These are phyloP conservation scores for Hygrophoropsis aurantiaca DNA, from an alignment of 768 basidiomycete genomes.

Conservation along the genomic window DNA sequence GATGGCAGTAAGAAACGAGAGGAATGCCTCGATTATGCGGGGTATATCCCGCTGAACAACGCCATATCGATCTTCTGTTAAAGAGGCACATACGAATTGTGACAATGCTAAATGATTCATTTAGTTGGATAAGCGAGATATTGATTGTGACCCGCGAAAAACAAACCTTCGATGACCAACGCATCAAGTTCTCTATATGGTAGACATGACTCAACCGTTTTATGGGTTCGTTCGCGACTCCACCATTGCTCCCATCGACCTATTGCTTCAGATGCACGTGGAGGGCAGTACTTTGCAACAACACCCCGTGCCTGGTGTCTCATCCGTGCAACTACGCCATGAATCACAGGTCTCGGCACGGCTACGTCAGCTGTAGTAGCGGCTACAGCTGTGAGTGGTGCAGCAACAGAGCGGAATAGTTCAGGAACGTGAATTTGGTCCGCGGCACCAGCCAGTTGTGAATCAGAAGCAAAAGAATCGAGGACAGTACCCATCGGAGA, in stretches of 20 bases:
- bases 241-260: conserved; percentile 48
- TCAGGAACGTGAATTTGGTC: conserved; percentile 48
- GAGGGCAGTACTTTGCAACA: conserved; percentile 29
- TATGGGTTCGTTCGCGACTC: conserved; percentile 52
- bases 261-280: conserved; percentile 21
- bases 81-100: conserved; percentile 65
- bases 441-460: conserved; percentile 49
- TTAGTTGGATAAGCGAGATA: neutral
- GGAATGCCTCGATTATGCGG: conserved; percentile 73
- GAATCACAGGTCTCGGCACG: neutral
- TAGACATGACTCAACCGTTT: conserved; percentile 51
- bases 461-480: conserved; percentile 60
- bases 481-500: conserved; percentile 57
- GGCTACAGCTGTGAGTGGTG: conserved; percentile 11
- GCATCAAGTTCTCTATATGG: conserved; percentile 65
- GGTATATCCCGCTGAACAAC: conserved; percentile 85
- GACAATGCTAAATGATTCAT: conserved; percentile 52
- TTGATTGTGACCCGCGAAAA: neutral
- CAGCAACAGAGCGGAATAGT: conserved; percentile 45
- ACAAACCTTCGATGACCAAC: conserved; percentile 60
- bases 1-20: conserved; percentile 63
- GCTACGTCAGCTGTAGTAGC: neutral
- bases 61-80: conserved; percentile 80
- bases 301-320: neutral
- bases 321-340: conserved; percentile 3